Evolutionary conservation across 352 stramenopile genomes (phyloP).

Genomic region (Phytopythium vexans): DNA sequence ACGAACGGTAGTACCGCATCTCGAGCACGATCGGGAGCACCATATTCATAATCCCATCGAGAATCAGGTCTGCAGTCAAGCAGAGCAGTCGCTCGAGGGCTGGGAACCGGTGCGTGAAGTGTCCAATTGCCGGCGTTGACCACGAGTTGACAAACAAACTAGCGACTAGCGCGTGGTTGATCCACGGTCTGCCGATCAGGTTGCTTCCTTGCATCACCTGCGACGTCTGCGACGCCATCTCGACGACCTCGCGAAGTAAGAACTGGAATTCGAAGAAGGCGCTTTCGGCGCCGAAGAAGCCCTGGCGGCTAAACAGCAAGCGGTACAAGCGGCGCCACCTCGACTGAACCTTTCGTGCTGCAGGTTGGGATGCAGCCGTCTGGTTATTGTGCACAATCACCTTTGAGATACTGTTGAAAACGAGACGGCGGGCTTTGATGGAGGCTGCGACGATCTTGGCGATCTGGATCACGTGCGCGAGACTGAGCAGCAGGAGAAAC

Average conservation of each 20-base stretch:
- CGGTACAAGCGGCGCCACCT: too few relatives aligned
- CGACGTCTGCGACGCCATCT: constrained; percentile 29
- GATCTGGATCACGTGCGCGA: constrained; percentile 8
- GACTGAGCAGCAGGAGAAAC: neutral
- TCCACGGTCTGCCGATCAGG: constrained; percentile 23
- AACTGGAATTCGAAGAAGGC: constrained; percentile 26
- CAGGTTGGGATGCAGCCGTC: too few relatives aligned
- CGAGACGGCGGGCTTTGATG: neutral
- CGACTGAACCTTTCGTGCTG: too few relatives aligned
- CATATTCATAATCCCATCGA: constrained; percentile 11
- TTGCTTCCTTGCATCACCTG: constrained; percentile 30
- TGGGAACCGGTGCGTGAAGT: constrained; percentile 3
- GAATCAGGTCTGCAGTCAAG: constrained; percentile 9
- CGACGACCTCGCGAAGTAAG: constrained; percentile 20
- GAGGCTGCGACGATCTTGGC: constrained; percentile 4
- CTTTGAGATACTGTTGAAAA: neutral
- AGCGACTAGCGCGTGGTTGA: constrained; percentile 31
- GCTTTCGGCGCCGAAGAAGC: constrained; percentile 36
- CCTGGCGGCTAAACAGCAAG: constrained; percentile 2
- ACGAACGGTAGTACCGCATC: constrained; percentile 8
- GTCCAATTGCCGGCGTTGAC: constrained; percentile 14
- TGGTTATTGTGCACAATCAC: too few relatives aligned
- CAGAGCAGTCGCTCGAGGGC: constrained; percentile 18
- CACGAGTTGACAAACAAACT: constrained; percentile 26
- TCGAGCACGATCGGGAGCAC: constrained; percentile 13